A percentile compares a stretch with the other conserved stretches of the same genome.
phyloP scores from a whole-genome alignment of 768 basidiomycete species.

The Lentinula edodes region DNA sequence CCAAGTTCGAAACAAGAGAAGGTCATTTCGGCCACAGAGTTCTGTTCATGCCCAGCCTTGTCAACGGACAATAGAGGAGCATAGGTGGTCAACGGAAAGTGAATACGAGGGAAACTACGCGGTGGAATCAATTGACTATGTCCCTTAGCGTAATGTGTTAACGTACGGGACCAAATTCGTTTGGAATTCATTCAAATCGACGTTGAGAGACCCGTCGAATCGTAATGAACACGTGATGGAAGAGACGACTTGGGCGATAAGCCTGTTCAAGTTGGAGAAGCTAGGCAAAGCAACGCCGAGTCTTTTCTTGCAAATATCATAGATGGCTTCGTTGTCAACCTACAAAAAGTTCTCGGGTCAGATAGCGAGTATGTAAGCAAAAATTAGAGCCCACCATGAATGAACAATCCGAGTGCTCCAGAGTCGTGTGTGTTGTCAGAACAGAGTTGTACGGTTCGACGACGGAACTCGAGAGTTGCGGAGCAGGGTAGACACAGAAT shows the following conservation, averaged over 20 bases:
- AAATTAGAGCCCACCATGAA: constrained; percentile 71
- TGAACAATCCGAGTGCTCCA: constrained; percentile 98
- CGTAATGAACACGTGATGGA: constrained; percentile 95
- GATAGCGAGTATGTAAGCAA: neutral
- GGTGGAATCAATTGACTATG: constrained; percentile 6
- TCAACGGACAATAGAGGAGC: constrained; percentile 94
- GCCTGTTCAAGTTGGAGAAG: constrained; percentile 89
- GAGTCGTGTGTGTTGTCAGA: constrained; percentile 94
- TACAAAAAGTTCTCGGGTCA: constrained; percentile 14
- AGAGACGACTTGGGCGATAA: constrained; percentile 98
- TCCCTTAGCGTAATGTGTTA: neutral
- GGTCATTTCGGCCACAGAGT: constrained; percentile 97
- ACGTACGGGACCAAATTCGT: constrained; percentile 96
- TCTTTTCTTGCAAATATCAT: constrained; percentile 97
- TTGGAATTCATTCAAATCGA: constrained; percentile 98
- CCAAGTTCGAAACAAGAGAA: constrained; percentile 96
- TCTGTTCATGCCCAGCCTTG: constrained; percentile 94
- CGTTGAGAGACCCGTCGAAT: constrained; percentile 96
- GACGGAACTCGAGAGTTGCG: constrained; percentile 88
- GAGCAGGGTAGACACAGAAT: constrained; percentile 95
- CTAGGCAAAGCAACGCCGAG: constrained; percentile 81
- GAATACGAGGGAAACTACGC: constrained; percentile 89
- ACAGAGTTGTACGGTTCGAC: constrained; percentile 99
- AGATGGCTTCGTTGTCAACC: constrained; percentile 83
- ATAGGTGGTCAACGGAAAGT: constrained; percentile 96